Conservation (phyloP, 768 basidiomycete species). For the Pleurotus eryngii region DNA sequence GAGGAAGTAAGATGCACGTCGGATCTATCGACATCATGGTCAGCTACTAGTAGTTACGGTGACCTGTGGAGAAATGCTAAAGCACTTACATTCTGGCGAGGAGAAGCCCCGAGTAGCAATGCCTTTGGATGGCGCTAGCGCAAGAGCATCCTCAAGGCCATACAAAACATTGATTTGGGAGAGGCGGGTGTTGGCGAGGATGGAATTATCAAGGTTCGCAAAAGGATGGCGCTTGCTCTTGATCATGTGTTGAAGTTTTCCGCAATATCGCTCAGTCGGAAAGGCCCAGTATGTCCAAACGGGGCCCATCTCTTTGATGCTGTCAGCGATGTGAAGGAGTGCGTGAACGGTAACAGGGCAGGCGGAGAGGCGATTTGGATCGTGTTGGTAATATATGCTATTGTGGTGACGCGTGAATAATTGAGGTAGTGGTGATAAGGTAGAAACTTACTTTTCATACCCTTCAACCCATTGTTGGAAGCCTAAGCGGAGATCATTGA, state of each 20-base stretch:
- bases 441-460: constrained; percentile 31
- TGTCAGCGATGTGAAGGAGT: constrained; percentile 30
- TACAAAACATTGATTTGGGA: constrained; percentile 26
- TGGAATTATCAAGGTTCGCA: constrained; percentile 22
- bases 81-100: constrained; percentile 10
- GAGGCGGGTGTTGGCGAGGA: constrained; percentile 27
- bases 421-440: too few relatives aligned
- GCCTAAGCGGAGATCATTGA: constrained; percentile 15
- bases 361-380: constrained; percentile 16
- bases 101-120: neutral
- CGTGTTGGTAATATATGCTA: constrained; percentile 28
- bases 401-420: too few relatives aligned
- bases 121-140: constrained; percentile 8
- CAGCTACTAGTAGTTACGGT: too few relatives aligned
- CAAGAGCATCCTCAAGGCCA: constrained; percentile 20
- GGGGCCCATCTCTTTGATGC: constrained; percentile 29
- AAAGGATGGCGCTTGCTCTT: constrained; percentile 28
- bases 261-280: constrained; percentile 36
- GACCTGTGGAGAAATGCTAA: too few relatives aligned
- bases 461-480: constrained; percentile 29
- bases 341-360: constrained; percentile 22
- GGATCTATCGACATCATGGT: too few relatives aligned
- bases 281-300: constrained; percentile 38
- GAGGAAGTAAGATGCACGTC: constrained; percentile 24
- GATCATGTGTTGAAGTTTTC: constrained; percentile 22